Evolutionary conservation across 176 grass and related monocot species (phyloP).

Genomic region (Aegilops speltoides): DNA sequence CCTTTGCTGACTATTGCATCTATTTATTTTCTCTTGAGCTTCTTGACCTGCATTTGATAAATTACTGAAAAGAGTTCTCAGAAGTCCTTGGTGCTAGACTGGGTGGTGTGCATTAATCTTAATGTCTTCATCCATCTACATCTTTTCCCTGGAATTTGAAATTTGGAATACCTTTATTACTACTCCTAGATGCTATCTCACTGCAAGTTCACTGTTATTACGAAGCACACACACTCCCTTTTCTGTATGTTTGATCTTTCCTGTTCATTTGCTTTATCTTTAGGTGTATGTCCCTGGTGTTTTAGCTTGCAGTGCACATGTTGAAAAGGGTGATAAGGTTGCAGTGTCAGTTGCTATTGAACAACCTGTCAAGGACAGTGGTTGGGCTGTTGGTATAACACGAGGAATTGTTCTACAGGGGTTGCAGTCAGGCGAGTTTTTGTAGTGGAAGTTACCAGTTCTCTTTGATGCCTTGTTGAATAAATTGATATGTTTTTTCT

Average conservation of each 20-base stretch:
- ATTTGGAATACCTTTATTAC: neutral
- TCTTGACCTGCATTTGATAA: neutral
- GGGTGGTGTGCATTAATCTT: neutral
- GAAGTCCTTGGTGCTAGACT: neutral
- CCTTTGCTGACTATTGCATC: neutral
- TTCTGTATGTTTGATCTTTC: conserved; percentile 16
- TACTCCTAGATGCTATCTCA: neutral
- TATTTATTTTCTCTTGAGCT: conserved; percentile 17
- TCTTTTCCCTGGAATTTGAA: neutral
- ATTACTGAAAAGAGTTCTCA: neutral
- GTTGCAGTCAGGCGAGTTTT: conserved; percentile 60
- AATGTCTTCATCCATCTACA: neutral
- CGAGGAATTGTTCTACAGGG: conserved; percentile 82
- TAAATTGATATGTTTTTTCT: conserved; percentile 12
- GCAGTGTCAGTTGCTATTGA: conserved; percentile 87
- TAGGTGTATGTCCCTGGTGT: conserved; percentile 95
- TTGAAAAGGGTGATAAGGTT: conserved; percentile 87
- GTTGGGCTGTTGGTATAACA: conserved; percentile 86
- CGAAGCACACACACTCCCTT: neutral
- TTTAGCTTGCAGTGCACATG: conserved; percentile 94
- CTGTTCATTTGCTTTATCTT: conserved; percentile 15
- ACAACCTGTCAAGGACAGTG: conserved; percentile 51
- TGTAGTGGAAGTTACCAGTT: neutral
- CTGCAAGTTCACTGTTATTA: conserved; percentile 12
- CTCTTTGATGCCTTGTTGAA: conserved; percentile 15